phyloP scores from a whole-genome alignment of 257 asterid species.

The Henckelia pumila region DNA sequence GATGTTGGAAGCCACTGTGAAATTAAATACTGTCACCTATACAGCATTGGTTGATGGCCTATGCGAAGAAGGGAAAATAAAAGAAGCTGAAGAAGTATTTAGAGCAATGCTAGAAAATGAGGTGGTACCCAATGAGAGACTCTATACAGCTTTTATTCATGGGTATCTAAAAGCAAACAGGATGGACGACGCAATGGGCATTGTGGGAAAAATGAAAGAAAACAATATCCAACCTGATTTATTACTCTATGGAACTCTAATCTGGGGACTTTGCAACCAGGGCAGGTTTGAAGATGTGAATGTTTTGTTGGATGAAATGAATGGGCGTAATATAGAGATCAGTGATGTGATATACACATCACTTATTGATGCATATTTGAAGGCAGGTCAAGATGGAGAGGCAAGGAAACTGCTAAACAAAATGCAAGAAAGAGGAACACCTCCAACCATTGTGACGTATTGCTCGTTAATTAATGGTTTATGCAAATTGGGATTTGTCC shows the following conservation, averaged over 20 bases:
- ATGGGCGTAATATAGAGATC: constrained; percentile 45
- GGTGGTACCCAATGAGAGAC: constrained; percentile 59
- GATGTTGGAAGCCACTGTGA: constrained; percentile 65
- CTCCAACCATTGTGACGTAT: constrained; percentile 63
- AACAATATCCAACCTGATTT: constrained; percentile 50
- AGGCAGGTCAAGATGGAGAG: constrained; percentile 63
- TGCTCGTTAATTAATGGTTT: constrained; percentile 61
- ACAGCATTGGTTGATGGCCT: constrained; percentile 74
- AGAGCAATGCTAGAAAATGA: constrained; percentile 51
- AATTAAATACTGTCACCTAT: constrained; percentile 67
- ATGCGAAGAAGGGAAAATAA: constrained; percentile 64
- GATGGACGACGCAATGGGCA: constrained; percentile 60
- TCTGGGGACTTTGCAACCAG: constrained; percentile 75
- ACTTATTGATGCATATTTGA: constrained; percentile 69
- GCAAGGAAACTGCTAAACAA: constrained; percentile 59
- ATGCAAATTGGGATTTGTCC: constrained; percentile 64
- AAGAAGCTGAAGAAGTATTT: constrained; percentile 79
- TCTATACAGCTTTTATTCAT: constrained; percentile 70
- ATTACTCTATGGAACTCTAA: constrained; percentile 65
- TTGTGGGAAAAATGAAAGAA: constrained; percentile 58
- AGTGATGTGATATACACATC: constrained; percentile 66
- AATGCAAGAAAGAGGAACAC: constrained; percentile 63
- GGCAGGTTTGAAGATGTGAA: constrained; percentile 67
- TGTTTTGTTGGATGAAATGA: constrained; percentile 63
- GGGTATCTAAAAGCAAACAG: constrained; percentile 70